Evolutionary conservation across 352 stramenopile genomes (phyloP).

Genomic region (Elongisporangium senticosum): DNA sequence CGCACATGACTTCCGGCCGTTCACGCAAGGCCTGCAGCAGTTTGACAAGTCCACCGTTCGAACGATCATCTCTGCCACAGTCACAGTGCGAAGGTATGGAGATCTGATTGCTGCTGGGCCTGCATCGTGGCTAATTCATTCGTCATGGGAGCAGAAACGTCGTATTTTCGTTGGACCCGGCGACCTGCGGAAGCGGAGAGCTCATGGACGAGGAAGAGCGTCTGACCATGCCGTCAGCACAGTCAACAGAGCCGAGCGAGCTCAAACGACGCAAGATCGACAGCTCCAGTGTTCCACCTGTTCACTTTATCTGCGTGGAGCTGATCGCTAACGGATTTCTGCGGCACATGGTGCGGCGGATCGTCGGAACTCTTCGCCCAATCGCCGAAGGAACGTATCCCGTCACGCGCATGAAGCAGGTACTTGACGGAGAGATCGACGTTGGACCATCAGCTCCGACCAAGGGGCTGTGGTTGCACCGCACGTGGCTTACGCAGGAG

Average conservation of each 20-base stretch:
- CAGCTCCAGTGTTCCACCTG: constrained; percentile 8
- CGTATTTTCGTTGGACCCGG: constrained; percentile 62
- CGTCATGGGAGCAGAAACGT: constrained; percentile 40
- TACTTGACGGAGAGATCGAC: constrained; percentile 46
- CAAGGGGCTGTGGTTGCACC: constrained; percentile 80
- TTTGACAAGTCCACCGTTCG: constrained; percentile 59
- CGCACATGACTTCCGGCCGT: constrained; percentile 72
- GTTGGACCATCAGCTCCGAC: constrained; percentile 66
- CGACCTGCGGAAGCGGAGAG: constrained; percentile 47
- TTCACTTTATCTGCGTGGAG: constrained; percentile 83
- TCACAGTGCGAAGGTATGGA: constrained; percentile 51
- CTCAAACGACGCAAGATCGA: constrained; percentile 12
- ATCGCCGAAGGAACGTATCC: constrained; percentile 71
- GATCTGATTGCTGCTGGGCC: not conserved
- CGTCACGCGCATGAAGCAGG: constrained; percentile 52
- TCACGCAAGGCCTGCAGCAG: constrained; percentile 74
- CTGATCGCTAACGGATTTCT: constrained; percentile 80
- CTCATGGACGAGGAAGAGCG: constrained; percentile 51
- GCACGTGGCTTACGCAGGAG: constrained; percentile 75
- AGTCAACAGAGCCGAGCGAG: constrained; percentile 4
- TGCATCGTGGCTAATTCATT: not conserved
- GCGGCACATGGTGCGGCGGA: constrained; percentile 85
- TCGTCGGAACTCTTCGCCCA: constrained; percentile 70
- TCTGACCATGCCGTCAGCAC: constrained; percentile 6
- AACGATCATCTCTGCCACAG: constrained; percentile 55